Base-by-base conservation (phyloP, 495 filamentous ascomycete species). In the Umbilicaria muhlenbergii region DNA sequence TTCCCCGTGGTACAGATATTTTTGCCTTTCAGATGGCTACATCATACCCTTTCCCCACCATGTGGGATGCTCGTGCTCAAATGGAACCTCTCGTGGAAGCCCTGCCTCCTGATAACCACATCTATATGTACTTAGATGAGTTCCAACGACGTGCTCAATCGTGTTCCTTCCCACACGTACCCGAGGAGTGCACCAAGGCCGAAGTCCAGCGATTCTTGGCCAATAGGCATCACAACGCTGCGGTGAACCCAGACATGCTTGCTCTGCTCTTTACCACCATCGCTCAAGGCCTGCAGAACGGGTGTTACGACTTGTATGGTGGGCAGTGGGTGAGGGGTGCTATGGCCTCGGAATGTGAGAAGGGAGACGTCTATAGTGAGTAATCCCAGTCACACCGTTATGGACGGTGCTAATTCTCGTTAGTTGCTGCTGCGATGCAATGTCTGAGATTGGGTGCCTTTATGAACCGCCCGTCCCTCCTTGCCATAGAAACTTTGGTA, bases 231-330 rank as follows among this genome's bases (percentile, higher is more conserved):
- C 57, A 54, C 18, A 70, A 70, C 42, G 61, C 63, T 0, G 43
- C 56, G 24, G 47, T 52, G 34, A 53, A 58, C 43, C 66, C 66
- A 11, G 63, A 68, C 37, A 63, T 67, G 61, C 63, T 70, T 13
- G 66, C 65, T 12, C 46, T 70, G 31, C 51, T 70, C n/a, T 70
- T 70, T 45, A 59, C 64, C 1, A 56, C 63, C 10, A 55, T 70
- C 13, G 66, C 66, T 1, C 57, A 62, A 17, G 66, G 66, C 1
- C 45, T 61, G 37, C 66, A 70, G 45, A 52, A 64, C 42, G 63
- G 62, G 11, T 58, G 61, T 3, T 63, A 54, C 41, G 66, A 70
- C 46, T 60, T 57, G 33, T 57, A 42, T 47, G 64, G 62, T 13
- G 57, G 55, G 1, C 40, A 56, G 21, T 70, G 66, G 66, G 48